Evolutionary conservation across 176 grass and related monocot genomes (phyloP).

Genomic region (Poa annua): DNA sequence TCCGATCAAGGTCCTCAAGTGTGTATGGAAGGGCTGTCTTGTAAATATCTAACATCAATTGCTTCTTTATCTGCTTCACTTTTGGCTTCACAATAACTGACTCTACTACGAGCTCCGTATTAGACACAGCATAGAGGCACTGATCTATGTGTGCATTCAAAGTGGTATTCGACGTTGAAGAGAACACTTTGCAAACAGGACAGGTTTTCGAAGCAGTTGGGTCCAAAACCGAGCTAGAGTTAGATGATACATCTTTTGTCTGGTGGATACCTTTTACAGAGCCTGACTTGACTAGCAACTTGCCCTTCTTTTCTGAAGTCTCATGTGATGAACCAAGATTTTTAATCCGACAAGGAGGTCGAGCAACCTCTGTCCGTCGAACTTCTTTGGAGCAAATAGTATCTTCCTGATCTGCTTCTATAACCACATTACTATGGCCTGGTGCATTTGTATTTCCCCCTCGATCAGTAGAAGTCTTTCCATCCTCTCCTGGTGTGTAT

Average conservation of each 20-base stretch:
- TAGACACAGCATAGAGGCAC: constrained; percentile 75
- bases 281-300: constrained; percentile 63
- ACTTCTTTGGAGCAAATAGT: constrained; percentile 52
- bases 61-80: constrained; percentile 83
- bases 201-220: constrained; percentile 91
- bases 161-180: constrained; percentile 94
- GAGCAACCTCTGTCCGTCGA: constrained; percentile 36
- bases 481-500: constrained; percentile 45
- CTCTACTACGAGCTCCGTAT: constrained; percentile 52
- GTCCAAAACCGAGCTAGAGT: constrained; percentile 66
- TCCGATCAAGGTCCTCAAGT: constrained; percentile 90
- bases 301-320: constrained; percentile 70
- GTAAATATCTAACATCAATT: constrained; percentile 87
- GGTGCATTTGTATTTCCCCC: constrained; percentile 37
- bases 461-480: constrained; percentile 46
- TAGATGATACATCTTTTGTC: constrained; percentile 60
- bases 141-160: constrained; percentile 97
- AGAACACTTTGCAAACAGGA: constrained; percentile 91
- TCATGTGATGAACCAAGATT: constrained; percentile 46
- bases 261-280: constrained; percentile 46
- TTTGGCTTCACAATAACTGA: constrained; percentile 58
- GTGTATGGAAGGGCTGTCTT: constrained; percentile 65
- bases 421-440: constrained; percentile 36
- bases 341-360: constrained; percentile 38
- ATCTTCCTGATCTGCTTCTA: constrained; percentile 47